These are phyloP conservation scores for Syncephalis plumigaleata DNA, from an alignment of 371 early-diverging fungal species.

Conservation along the genomic window DNA sequence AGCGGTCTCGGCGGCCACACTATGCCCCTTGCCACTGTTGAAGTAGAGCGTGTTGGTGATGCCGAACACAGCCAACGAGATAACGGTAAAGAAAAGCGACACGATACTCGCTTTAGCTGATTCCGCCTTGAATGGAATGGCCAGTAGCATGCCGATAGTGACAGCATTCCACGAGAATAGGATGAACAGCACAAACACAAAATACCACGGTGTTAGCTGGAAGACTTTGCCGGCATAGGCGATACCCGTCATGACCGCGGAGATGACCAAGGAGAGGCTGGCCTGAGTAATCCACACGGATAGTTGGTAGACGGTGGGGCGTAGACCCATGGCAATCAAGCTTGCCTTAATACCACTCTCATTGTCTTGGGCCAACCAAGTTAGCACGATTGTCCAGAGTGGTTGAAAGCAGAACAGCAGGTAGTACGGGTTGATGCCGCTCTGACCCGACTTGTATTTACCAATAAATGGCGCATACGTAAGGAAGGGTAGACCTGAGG, in stretches of 20 bases:
- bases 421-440: conserved; percentile 13
- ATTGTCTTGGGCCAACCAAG: conserved; percentile 13
- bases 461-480: conserved; percentile 15
- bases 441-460: conserved; percentile 8
- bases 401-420: conserved; percentile 17
- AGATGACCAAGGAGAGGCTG: conserved; percentile 10
- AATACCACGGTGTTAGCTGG: conserved; percentile 7
- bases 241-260: conserved; percentile 12
- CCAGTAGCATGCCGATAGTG: conserved; percentile 11
- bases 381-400: conserved; percentile 12
- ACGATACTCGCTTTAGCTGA: conserved; percentile 7
- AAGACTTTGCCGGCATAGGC: conserved; percentile 13
- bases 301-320: conserved; percentile 9
- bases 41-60: conserved; percentile 1
- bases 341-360: conserved; percentile 10
- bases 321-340: conserved; percentile 20
- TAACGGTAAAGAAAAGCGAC: conserved; percentile 8
- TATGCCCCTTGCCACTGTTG: conserved; percentile 5
- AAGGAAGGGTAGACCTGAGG: conserved; percentile 12
- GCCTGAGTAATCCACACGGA: conserved; percentile 4
- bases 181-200: conserved; percentile 11
- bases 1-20: conserved; percentile 7
- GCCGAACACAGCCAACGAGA: conserved; percentile 6
- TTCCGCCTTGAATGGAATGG: conserved; percentile 11
- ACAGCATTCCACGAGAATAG: conserved; percentile 14